These are phyloP conservation scores for Thraustochytrium sp. DNA, from an alignment of 352 stramenopile genomes.

Conservation along the genomic window DNA sequence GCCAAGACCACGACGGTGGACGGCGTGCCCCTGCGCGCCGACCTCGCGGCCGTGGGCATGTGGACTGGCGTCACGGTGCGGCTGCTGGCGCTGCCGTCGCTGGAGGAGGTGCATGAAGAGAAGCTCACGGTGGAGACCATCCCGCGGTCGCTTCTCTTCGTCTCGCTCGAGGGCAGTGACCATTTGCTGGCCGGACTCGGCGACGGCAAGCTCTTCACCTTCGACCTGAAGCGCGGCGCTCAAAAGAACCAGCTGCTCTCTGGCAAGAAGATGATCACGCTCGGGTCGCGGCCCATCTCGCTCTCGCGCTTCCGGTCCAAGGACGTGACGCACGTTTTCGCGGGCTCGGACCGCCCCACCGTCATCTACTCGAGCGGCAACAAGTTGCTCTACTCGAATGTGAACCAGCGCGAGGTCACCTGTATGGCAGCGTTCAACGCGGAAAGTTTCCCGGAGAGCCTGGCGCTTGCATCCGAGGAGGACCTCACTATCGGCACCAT, in stretches of 20 bases:
- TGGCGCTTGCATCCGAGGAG: conserved; percentile 88
- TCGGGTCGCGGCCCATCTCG: conserved; percentile 56
- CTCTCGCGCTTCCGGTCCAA: conserved; percentile 23
- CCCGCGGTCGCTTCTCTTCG: conserved; percentile 19
- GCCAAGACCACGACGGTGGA: too few relatives aligned
- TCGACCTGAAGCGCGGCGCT: conserved; percentile 2
- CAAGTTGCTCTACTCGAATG: conserved; percentile 93
- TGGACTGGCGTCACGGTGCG: conserved; percentile 87
- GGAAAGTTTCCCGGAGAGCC: conserved; percentile 82
- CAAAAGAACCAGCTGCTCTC: conserved; percentile 5
- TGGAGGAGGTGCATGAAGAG: conserved; percentile 53
- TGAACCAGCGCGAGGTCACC: conserved; percentile 79
- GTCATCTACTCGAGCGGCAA: conserved; percentile 93
- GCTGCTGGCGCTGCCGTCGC: conserved; percentile 68
- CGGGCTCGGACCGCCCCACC: conserved; percentile 89
- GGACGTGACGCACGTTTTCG: conserved; percentile 79
- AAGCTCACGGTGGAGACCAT: conserved; percentile 52
- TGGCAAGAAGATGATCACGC: conserved; percentile 80
- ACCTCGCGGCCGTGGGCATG: conserved; percentile 72
- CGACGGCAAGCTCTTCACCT: conserved; percentile 34
- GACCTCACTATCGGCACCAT: conserved; percentile 92
- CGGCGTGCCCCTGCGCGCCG: conserved; percentile 55
- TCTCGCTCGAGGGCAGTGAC: conserved; percentile 26
- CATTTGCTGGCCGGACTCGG: conserved; percentile 22
- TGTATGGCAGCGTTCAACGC: conserved; percentile 86